These are phyloP conservation scores for Fusarium virguliforme DNA, from an alignment of 2,329 filamentous ascomycete genomes.

Conservation along the genomic window DNA sequence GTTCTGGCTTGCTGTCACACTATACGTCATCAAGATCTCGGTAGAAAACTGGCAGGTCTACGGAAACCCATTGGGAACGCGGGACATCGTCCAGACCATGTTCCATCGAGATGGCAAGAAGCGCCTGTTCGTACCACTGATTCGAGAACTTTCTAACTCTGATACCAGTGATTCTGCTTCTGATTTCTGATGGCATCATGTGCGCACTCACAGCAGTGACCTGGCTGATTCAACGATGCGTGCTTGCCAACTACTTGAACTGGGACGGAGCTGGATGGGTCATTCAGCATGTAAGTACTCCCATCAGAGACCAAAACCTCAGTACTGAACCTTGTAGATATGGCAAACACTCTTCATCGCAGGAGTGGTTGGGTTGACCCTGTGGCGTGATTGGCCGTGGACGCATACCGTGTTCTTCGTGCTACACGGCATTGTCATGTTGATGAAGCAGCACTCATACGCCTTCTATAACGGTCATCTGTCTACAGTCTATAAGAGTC, in stretches of 20 bases:
- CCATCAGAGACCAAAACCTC: not conserved
- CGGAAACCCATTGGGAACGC: slow-evolving; percentile 78
- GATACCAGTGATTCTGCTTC: slow-evolving; percentile 65
- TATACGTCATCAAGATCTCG: slow-evolving; percentile 78
- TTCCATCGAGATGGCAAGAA: slow-evolving; percentile 64
- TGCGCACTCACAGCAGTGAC: slow-evolving; percentile 77
- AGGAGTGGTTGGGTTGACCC: slow-evolving; percentile 75
- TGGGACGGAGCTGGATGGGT: slow-evolving; percentile 82
- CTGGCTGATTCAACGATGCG: slow-evolving; percentile 75
- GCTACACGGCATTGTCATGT: slow-evolving; percentile 80
- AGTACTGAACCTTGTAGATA: slow-evolving; percentile 58
- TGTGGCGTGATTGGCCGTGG: slow-evolving; percentile 85
- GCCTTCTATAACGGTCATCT: slow-evolving; percentile 84
- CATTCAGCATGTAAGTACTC: slow-evolving; percentile 73
- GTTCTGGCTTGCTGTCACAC: slow-evolving; percentile 80
- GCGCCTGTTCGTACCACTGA: not conserved
- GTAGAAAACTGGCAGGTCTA: slow-evolving; percentile 78
- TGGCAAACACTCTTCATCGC: slow-evolving; percentile 80
- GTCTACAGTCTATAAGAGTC: slow-evolving; percentile 71
- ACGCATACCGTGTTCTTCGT: slow-evolving; percentile 86
- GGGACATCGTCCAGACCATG: slow-evolving; percentile 82
- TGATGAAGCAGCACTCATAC: slow-evolving; percentile 90
- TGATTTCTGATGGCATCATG: slow-evolving; percentile 79
- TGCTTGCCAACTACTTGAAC: slow-evolving; percentile 72
- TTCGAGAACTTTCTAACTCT: slow-evolving; percentile 18